Conservation (phyloP, 805 yeast species). For the Ogataea paraovalis region DNA sequence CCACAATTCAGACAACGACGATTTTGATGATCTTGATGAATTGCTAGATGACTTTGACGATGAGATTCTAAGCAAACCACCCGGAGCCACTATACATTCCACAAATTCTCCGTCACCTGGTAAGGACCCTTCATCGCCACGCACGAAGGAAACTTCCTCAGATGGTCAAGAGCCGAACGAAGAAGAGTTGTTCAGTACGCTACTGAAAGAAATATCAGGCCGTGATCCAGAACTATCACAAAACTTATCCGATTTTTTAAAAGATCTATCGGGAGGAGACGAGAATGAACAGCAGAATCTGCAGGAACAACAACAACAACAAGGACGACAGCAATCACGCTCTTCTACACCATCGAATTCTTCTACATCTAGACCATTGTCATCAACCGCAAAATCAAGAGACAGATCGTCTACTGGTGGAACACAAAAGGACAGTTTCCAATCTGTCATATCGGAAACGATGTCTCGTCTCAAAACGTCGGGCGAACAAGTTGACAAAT, state of each 20-base stretch:
- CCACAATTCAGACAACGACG: conserved; percentile 43
- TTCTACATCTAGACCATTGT: too few relatives aligned
- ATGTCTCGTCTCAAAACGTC: conserved; percentile 74
- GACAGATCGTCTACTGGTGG: too few relatives aligned
- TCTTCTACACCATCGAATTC: too few relatives aligned
- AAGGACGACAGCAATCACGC: too few relatives aligned
- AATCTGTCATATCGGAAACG: conserved; percentile 74
- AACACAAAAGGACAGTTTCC: conserved; percentile 40
- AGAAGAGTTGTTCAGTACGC: conserved; percentile 20
- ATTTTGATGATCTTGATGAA: conserved; percentile 77
- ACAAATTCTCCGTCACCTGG: neutral
- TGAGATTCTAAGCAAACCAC: conserved; percentile 59
- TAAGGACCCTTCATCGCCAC: neutral
- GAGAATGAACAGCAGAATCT: conserved; percentile 4
- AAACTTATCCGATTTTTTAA: conserved; percentile 21
- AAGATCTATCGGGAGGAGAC: conserved; percentile 27
- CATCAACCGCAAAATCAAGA: too few relatives aligned
- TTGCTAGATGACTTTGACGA: conserved; percentile 81
- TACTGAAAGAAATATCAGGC: conserved; percentile 21
- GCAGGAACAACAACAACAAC: conserved; percentile 1
- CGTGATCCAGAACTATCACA: conserved; percentile 28
- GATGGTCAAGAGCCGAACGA: conserved; percentile 17
- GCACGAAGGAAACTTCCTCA: conserved; percentile 3
- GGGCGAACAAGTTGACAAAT: conserved; percentile 65
- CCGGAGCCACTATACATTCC: conserved; percentile 38